These are phyloP conservation scores for Brasenia schreberi DNA, from an alignment of 164 flowering plant species.

Conservation along the genomic window DNA sequence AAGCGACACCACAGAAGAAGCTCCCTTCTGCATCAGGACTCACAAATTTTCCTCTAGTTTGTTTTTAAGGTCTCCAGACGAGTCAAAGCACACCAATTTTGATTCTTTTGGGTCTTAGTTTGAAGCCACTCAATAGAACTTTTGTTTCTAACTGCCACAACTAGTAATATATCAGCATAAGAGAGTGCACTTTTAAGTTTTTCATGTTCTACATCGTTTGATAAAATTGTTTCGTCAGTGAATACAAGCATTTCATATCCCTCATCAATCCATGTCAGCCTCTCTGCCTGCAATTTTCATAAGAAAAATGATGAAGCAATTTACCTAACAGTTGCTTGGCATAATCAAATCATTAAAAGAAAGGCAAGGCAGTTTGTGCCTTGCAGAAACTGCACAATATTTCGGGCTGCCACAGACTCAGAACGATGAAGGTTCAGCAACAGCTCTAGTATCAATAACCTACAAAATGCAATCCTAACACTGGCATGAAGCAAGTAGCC, in stretches of 20 bases:
- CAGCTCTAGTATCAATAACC: no score
- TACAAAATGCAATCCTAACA: not conserved
- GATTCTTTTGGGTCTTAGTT: constrained; percentile 22
- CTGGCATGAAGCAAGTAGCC: not conserved
- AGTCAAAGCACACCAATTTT: constrained; percentile 68
- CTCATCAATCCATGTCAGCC: constrained; percentile 88
- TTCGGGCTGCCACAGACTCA: no score
- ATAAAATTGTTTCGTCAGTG: constrained; percentile 23
- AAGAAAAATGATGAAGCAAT: not conserved
- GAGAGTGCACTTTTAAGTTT: constrained; percentile 22
- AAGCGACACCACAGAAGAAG: constrained; percentile 22
- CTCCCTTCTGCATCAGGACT: constrained; percentile 16
- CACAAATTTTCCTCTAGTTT: constrained; percentile 46
- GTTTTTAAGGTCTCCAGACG: constrained; percentile 44
- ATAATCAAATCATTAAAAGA: no score
- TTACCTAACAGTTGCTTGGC: not conserved
- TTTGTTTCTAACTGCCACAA: constrained; percentile 45
- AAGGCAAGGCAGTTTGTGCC: not conserved
- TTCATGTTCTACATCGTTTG: constrained; percentile 10
- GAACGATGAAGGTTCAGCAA: no score
- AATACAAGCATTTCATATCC: constrained; percentile 70
- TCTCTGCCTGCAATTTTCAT: constrained; percentile 40
- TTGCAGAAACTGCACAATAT: not conserved
- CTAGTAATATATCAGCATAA: constrained; percentile 47
- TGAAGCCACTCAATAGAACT: constrained; percentile 56